Base-by-base conservation (phyloP, 805 yeast genomes). In the Komagataella ulmi region DNA sequence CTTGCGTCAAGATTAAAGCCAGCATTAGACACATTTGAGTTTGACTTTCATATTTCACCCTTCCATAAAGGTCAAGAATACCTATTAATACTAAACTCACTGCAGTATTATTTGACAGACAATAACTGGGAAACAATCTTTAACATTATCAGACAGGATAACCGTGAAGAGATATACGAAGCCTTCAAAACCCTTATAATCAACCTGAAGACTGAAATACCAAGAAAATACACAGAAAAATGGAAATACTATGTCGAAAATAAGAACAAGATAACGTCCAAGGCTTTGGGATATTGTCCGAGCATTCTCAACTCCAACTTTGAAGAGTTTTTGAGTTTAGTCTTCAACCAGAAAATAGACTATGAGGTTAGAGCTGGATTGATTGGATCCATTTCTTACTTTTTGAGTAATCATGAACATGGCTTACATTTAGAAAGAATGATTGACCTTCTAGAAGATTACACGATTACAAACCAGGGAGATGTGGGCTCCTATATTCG, bases 401-500 rank as follows among this genome's bases (percentile, higher is more conserved):
- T 59, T 2, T 53, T 61, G 45, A 51, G 54, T 23, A 59, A 58
- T 4, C 50, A 51, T 17, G 52, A 55, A 0, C 17, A 59, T 52
- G 17, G 12, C 6, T 4, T 18, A n/a, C 44, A 54, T 24, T 44
- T 55, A 49, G 14, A 49, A 3, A 17, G 45, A 3, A 47, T 73
- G 3, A 46, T 74, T 1, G 56, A 55, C 1, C 75, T 78, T 40
- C 64, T 91, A 12, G 82, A 83, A 55, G 97, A 90, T 58, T 88
- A 89, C 62, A 79, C 95, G 0, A 67, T 76, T 2, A 85, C 91
- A 0, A 78, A 79, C 24, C 85, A 87, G 59, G 98, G 98, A 7
- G 98, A 90, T 66, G 90, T 89, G n/a, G 98, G 98, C 2, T 78
- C 87, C 48, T 75, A 80, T 58, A 76, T 88, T 1, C 68, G 98